These are phyloP conservation scores for Tuber melanosporum DNA, from an alignment of 495 filamentous ascomycete genomes.

Conservation along the genomic window DNA sequence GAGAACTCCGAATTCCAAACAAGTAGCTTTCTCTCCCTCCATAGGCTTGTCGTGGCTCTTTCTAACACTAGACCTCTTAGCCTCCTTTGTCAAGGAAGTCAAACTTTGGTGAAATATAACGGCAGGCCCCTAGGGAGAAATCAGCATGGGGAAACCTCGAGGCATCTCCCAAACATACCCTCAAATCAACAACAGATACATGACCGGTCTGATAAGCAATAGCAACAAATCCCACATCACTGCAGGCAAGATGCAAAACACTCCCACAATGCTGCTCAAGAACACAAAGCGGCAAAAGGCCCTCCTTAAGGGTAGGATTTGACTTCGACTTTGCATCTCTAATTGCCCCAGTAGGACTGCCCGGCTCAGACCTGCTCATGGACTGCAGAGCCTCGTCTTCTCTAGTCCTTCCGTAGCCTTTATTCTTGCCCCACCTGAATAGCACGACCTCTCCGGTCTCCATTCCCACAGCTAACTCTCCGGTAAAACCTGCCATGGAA, in stretches of 20 bases:
- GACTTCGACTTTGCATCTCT: constrained; percentile 65
- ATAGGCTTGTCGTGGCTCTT: constrained; percentile 46
- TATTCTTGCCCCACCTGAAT: constrained; percentile 80
- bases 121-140: constrained; percentile 59
- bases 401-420: constrained; percentile 46
- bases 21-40: constrained; percentile 62
- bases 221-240: constrained; percentile 85
- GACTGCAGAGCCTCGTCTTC: constrained; percentile 32
- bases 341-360: constrained; percentile 42
- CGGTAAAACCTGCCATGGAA: constrained; percentile 66
- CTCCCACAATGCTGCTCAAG: constrained; percentile 74
- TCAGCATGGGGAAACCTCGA: constrained; percentile 15
- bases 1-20: constrained; percentile 87
- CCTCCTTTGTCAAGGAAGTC: constrained; percentile 59
- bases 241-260: constrained; percentile 70
- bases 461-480: constrained; percentile 79
- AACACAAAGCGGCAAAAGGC: constrained; percentile 70
- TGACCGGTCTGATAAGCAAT: constrained; percentile 75
- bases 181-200: constrained; percentile 71
- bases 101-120: constrained; percentile 71
- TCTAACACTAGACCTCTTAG: constrained; percentile 65
- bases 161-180: constrained; percentile 21
- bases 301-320: constrained; percentile 74
- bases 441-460: constrained; percentile 73
- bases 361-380: constrained; percentile 17